Evolutionary conservation across 1,284 basidiomycete genomes (phyloP).

Genomic region (Sparassis latifolia): DNA sequence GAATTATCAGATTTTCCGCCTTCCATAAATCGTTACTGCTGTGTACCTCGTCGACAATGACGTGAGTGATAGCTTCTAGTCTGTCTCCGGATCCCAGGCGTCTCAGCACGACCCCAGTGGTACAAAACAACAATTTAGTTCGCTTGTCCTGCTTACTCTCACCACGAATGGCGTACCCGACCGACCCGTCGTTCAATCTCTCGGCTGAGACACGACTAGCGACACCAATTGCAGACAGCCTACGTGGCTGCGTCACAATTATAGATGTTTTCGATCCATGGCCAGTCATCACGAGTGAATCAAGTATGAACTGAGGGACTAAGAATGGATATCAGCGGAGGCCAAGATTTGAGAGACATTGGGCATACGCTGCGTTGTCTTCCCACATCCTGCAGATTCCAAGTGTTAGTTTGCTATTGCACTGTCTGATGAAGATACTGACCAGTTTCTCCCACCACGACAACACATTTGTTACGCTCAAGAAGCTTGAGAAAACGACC

Average conservation of each 20-base stretch:
- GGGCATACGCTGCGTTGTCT: constrained; percentile 72
- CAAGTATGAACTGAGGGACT: constrained; percentile 88
- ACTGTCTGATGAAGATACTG: not conserved
- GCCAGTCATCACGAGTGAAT: constrained; percentile 65
- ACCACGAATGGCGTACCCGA: constrained; percentile 90
- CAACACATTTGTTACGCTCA: constrained; percentile 59
- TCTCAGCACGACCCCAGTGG: constrained; percentile 86
- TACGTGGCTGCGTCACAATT: constrained; percentile 85
- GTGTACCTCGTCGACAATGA: constrained; percentile 84
- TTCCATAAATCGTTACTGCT: too few relatives aligned
- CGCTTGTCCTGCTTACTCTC: constrained; percentile 64
- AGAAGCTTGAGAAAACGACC: constrained; percentile 60
- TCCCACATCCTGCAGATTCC: constrained; percentile 65
- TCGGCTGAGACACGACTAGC: constrained; percentile 85
- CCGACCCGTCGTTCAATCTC: constrained; percentile 76
- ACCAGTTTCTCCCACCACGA: constrained; percentile 85
- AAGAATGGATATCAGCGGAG: constrained; percentile 18
- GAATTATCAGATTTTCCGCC: too few relatives aligned
- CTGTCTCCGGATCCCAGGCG: constrained; percentile 73
- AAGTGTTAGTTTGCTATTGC: not conserved
- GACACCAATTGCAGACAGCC: constrained; percentile 87
- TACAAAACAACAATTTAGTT: constrained; percentile 85
- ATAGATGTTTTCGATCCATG: constrained; percentile 72
- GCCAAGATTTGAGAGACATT: not conserved
- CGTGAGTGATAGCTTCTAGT: constrained; percentile 71